Percentiles rank a stretch among this genome's conserved stretches.
These are phyloP conservation scores for Lomentospora prolificans DNA, from an alignment of 2,329 filamentous ascomycete species.

Conservation along the genomic window DNA sequence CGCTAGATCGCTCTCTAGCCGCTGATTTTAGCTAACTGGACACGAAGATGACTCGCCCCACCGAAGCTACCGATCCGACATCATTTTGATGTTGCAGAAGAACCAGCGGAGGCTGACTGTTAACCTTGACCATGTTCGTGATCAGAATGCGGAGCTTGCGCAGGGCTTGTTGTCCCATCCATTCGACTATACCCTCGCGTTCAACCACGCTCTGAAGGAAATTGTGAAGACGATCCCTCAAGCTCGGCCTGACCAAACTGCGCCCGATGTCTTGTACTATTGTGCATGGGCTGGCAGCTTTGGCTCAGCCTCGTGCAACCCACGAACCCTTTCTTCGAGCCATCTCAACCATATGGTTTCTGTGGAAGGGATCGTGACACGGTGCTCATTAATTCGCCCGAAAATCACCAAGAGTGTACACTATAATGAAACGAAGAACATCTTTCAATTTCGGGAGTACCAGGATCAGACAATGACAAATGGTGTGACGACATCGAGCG, in stretches of 20 bases:
- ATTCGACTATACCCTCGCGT: constrained; percentile 81
- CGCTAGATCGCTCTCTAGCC: background rate
- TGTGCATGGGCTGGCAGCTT: constrained; percentile 97
- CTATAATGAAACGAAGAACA: constrained; percentile 78
- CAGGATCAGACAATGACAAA: constrained; percentile 96
- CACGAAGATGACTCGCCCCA: constrained; percentile 39
- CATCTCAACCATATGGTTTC: constrained; percentile 97
- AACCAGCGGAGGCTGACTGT: constrained; percentile 56
- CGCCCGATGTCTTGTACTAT: constrained; percentile 79
- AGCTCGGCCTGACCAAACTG: constrained; percentile 64
- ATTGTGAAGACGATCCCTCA: constrained; percentile 73
- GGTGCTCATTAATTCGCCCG: constrained; percentile 87
- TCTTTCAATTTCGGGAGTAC: constrained; percentile 85
- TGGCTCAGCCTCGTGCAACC: constrained; percentile 89
- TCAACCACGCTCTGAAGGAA: constrained; percentile 82
- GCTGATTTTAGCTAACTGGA: background rate
- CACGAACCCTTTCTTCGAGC: constrained; percentile 77
- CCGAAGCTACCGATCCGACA: constrained; percentile 79
- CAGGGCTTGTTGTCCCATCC: constrained; percentile 69
- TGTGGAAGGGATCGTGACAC: constrained; percentile 92
- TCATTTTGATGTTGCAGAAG: constrained; percentile 66
- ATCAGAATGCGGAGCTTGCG: constrained; percentile 76
- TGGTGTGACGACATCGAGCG: constrained; percentile 77
- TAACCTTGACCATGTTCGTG: constrained; percentile 82
- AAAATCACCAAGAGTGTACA: constrained; percentile 99